These are phyloP conservation scores for Pilatotrama ljubarskyi DNA, from an alignment of 768 basidiomycete genomes.

Conservation along the genomic window DNA sequence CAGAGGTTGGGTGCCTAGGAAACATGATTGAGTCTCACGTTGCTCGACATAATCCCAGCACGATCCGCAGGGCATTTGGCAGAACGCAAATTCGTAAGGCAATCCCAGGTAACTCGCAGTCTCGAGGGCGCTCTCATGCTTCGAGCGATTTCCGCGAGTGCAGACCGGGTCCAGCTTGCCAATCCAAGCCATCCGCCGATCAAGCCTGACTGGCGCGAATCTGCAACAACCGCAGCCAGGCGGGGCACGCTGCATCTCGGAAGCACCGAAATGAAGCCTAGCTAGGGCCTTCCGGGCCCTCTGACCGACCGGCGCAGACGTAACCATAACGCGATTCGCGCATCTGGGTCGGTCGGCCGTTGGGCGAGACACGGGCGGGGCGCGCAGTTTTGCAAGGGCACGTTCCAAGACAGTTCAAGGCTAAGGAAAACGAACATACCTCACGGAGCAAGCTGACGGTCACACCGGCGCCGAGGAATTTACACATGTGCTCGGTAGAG, in stretches of 20 bases:
- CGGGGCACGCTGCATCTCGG: background rate
- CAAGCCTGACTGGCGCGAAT: background rate
- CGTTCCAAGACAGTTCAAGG: conserved; percentile 7
- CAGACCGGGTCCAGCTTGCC: background rate
- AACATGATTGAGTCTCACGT: conserved; percentile 20
- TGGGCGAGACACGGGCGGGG: background rate
- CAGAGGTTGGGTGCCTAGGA: conserved; percentile 74
- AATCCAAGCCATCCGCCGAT: conserved; percentile 5
- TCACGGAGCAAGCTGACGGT: conserved; percentile 70
- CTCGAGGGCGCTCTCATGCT: background rate
- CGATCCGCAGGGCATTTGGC: background rate
- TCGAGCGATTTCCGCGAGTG: background rate
- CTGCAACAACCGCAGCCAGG: background rate
- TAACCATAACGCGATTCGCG: conserved; percentile 4
- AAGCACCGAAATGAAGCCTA: conserved; percentile 9
- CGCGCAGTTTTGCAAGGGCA: background rate
- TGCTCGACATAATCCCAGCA: background rate
- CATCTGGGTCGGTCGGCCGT: background rate
- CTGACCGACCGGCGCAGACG: background rate
- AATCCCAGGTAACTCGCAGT: no score
- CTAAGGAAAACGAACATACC: conserved; percentile 37
- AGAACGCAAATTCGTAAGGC: background rate
- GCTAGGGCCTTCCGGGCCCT: conserved; percentile 1
- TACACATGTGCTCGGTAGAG: conserved; percentile 76
- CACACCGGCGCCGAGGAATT: conserved; percentile 83